Evolutionary conservation across 331 rosid genomes (phyloP).

Genomic region (Acacia concinna): DNA sequence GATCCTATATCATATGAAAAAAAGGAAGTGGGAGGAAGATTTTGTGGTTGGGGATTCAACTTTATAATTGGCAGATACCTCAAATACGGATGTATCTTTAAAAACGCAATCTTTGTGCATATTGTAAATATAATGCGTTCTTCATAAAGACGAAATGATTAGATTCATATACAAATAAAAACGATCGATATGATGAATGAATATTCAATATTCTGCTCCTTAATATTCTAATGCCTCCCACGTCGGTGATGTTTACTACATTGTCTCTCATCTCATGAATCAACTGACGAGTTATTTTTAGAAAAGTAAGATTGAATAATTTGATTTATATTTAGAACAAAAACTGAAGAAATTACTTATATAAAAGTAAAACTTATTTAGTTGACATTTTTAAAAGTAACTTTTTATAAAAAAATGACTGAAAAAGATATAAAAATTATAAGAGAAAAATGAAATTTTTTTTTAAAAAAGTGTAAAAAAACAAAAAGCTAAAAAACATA

Average conservation of each 20-base stretch:
- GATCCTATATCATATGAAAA: too few relatives aligned
- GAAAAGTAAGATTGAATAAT: too few relatives aligned
- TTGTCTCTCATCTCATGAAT: neutral
- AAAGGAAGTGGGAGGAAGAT: neutral
- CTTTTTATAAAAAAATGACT: too few relatives aligned
- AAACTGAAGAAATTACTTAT: too few relatives aligned
- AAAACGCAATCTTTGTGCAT: neutral
- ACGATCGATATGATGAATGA: neutral
- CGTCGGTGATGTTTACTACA: neutral
- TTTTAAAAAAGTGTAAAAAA: too few relatives aligned
- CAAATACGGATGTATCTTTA: constrained; percentile 12
- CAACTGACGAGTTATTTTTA: too few relatives aligned
- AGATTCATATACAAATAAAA: neutral
- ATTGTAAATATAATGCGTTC: neutral
- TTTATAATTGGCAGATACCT: constrained; percentile 2
- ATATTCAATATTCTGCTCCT: constrained; percentile 15
- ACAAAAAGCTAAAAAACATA: too few relatives aligned
- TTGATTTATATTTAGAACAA: too few relatives aligned
- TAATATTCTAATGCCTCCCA: neutral
- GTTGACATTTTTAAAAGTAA: too few relatives aligned
- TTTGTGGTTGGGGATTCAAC: neutral
- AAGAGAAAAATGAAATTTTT: too few relatives aligned
- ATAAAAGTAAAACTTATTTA: too few relatives aligned
- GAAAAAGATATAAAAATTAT: too few relatives aligned
- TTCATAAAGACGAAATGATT: constrained; percentile 14